A percentile compares a stretch with the other conserved stretches of the same genome.
Evolutionary conservation across 2,329 filamentous ascomycete species (phyloP).

Genomic region (Orbilia ellipsospora): DNA sequence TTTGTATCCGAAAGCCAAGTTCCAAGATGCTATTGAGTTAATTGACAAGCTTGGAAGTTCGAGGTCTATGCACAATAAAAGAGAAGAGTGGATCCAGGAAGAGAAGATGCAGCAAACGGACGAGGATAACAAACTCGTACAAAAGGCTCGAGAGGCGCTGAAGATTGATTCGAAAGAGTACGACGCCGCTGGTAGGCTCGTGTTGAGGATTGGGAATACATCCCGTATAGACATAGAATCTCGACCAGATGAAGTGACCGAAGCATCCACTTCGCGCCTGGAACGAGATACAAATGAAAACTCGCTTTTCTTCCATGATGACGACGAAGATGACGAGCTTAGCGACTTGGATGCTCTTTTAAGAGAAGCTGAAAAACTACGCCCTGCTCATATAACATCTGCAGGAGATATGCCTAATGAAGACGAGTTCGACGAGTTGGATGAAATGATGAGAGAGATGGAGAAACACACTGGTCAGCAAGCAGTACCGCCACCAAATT

Average conservation of each 20-base stretch:
- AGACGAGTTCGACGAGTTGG: constrained; percentile 65
- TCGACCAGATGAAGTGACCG: not conserved
- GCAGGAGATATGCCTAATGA: constrained; percentile 17
- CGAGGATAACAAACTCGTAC: constrained; percentile 51
- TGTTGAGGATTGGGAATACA: constrained; percentile 64
- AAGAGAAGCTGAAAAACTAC: constrained; percentile 19
- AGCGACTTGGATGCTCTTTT: constrained; percentile 55
- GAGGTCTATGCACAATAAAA: constrained; percentile 68
- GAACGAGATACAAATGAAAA: constrained; percentile 11
- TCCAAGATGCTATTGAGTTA: constrained; percentile 86
- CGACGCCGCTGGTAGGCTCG: constrained; percentile 56
- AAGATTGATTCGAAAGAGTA: constrained; percentile 56
- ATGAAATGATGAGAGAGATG: constrained; percentile 68
- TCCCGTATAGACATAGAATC: constrained; percentile 21
- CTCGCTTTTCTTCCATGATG: constrained; percentile 56
- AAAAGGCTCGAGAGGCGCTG: constrained; percentile 25
- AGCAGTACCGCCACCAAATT: constrained; percentile 4
- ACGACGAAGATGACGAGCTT: constrained; percentile 59
- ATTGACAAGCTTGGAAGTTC: constrained; percentile 94
- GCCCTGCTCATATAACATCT: not conserved
- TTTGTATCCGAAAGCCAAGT: constrained; percentile 92
- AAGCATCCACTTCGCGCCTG: not conserved
- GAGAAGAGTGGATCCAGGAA: constrained; percentile 57
- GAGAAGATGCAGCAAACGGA: constrained; percentile 60
- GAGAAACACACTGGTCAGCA: constrained; percentile 54